Evolutionary conservation across 2,329 filamentous ascomycete species (phyloP).

Genomic region (Claviceps spartinae): DNA sequence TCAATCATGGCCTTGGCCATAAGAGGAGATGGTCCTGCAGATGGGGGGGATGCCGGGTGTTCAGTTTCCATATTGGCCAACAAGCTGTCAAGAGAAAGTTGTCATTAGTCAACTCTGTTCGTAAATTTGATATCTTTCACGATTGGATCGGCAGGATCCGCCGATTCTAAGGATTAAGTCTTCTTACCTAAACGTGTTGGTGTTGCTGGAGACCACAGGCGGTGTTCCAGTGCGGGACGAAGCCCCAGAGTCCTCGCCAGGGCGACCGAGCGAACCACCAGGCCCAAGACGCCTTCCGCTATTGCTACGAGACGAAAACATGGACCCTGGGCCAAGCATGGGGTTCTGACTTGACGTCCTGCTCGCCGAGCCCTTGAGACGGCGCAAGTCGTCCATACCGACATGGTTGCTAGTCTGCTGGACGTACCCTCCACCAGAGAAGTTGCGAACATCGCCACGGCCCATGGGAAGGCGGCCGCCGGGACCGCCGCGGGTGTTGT

Average conservation of each 20-base stretch:
- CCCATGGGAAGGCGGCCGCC: constrained; percentile 60
- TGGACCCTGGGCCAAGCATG: constrained; percentile 67
- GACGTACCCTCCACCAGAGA: constrained; percentile 52
- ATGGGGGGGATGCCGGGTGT: constrained; percentile 56
- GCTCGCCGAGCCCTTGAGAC: constrained; percentile 54
- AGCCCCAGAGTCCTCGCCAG: constrained; percentile 71
- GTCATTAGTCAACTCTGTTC: background rate
- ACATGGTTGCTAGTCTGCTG: constrained; percentile 74
- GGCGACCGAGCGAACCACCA: constrained; percentile 56
- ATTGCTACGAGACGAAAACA: constrained; percentile 82
- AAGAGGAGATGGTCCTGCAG: constrained; percentile 51
- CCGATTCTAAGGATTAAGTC: background rate
- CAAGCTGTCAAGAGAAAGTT: constrained; percentile 25
- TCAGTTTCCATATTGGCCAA: constrained; percentile 49
- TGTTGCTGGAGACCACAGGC: constrained; percentile 41
- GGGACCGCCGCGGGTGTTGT: constrained; percentile 47
- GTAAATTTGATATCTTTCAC: too few species aligned
- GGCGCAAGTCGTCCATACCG: constrained; percentile 79
- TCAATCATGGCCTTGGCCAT: constrained; percentile 49
- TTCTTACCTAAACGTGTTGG: constrained; percentile 87
- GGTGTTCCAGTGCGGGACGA: constrained; percentile 87
- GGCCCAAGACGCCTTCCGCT: constrained; percentile 74
- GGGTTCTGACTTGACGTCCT: constrained; percentile 48
- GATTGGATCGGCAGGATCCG: too few species aligned
- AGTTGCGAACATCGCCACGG: constrained; percentile 77